Evolutionary conservation across 768 basidiomycete species (phyloP), one percentile per base, ranked within the genome.

Genomic region (Tylopilus felleus): DNA sequence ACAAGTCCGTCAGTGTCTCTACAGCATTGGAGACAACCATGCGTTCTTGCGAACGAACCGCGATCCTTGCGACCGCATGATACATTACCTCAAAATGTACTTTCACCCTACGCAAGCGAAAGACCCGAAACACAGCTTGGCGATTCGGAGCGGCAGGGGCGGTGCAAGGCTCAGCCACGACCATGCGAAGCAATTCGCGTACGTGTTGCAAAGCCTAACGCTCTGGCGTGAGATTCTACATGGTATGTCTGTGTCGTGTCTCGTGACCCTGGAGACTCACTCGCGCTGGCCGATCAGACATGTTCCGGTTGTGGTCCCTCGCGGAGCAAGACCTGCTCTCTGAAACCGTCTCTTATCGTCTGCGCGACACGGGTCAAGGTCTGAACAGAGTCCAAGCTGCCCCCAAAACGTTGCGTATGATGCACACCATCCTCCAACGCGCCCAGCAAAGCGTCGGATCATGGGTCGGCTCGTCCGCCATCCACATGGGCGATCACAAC

Each of bases 351-450:
- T 66, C 83, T 4, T 93, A 93, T 67, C 86, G 91, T 28, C 77
- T 93, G 36, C 84, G 91, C 27, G 91, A 93, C 66, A 93, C 91
- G 0, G 91, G 91, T 25, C 91, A 93, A 63, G 91, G 91, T n/a
- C 77, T 93, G 50, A 93, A 93, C 71, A 86, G 91, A 42, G 90
- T 93, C 12, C 91, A 93, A 66, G 82, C 84, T 0, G 82, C 91
- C 3, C 91, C 91, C 13, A 93, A 92, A 69, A 93, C 91, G 3
- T 84, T 89, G n/a, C 83, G 88, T 27, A 85, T 90, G 83, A 93
- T 93, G 91, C 90, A 91, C 66, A 80, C 78, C 23, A 91, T 93
- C 63, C 80, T 93, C 28, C 82, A 92, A 62, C 88, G 87, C 62
- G 88, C 91, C 0, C 91, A 93, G 62, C 77, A 80, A 56, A 86